Base-by-base conservation (phyloP, 2,329 filamentous ascomycete species). In the Cordyceps tenuipes region DNA sequence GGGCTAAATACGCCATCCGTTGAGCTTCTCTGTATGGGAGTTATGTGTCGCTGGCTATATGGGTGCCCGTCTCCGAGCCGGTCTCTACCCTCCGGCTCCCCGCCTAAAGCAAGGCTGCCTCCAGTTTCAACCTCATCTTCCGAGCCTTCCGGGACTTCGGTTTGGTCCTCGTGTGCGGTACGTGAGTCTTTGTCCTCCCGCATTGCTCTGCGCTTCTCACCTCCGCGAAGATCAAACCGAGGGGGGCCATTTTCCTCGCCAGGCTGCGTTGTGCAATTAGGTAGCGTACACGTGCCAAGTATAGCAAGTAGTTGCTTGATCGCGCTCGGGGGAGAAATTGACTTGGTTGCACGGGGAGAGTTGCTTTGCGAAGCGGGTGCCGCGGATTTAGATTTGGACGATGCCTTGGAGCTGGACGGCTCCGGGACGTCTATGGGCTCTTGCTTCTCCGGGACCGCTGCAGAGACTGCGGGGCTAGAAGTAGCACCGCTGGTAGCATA, bases 11-110 rank as follows among this genome's bases (percentile, higher is more conserved):
- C 68, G 10, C 77, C 79, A 56, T 81, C 82, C 34, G 75, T 72
- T 61, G 72, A 77, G 57, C 77, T 78, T 66, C 89, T 83, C 68
- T 92, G 89, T 39, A 90, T 89, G 10, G 91, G 90, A 3, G 89
- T 86, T 67, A 61, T 61, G 6, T 91, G 90, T 8, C 90, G 85
- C 61, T 83, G 82, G 48, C 82, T 79, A 46, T 81, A 81, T 51
- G 72, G 70, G 66, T 81, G 76, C 44, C 73, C 73, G 54, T 83
- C 82, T 19, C 78, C 77, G 19, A 73, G 69, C 49, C 75, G 74
- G 23, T 90, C 87, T 63, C 83, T 81, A 65, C 96, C 91, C 70
- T 97, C 93, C 0, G 93, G 93, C 70, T 97, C 93, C 48, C 93
- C 93, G 61, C 93, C 93, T 19, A 97, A 80, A 61, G 95, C 92